phyloP scores from a whole-genome alignment of 129 eudicot species.

The Apium graveolens region DNA sequence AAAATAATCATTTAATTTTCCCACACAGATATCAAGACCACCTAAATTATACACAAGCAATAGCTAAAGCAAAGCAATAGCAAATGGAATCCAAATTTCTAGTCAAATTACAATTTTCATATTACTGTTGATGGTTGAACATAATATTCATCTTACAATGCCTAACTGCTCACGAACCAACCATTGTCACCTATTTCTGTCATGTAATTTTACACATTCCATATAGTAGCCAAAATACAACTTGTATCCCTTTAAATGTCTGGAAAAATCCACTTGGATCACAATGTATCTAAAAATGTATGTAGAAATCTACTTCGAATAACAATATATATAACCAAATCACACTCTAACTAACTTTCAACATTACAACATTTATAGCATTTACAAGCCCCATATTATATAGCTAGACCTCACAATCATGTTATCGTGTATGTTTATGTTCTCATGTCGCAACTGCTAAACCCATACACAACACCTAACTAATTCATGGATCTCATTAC shows the following conservation, averaged over 20 bases:
- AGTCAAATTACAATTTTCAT: not conserved
- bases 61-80: too few species aligned
- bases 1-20: not conserved
- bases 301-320: not conserved
- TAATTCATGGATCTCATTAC: too few species aligned
- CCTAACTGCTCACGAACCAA: not conserved
- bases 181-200: not conserved
- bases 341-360: not conserved
- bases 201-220: not conserved
- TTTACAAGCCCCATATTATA: not conserved
- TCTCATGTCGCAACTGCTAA: too few species aligned
- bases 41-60: not conserved
- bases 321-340: not conserved
- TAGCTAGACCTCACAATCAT: not conserved
- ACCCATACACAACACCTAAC: too few species aligned
- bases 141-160: not conserved
- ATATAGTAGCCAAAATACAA: not conserved
- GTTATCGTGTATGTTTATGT: too few species aligned
- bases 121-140: not conserved
- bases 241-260: not conserved
- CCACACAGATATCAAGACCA: not conserved
- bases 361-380: not conserved
- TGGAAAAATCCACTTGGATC: not conserved
- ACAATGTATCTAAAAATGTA: not conserved
- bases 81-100: not conserved